Percentiles rank a stretch among this genome's conserved stretches.
phyloP scores from a whole-genome alignment of 495 filamentous ascomycete species.

The Aspergillus taichungensis region DNA sequence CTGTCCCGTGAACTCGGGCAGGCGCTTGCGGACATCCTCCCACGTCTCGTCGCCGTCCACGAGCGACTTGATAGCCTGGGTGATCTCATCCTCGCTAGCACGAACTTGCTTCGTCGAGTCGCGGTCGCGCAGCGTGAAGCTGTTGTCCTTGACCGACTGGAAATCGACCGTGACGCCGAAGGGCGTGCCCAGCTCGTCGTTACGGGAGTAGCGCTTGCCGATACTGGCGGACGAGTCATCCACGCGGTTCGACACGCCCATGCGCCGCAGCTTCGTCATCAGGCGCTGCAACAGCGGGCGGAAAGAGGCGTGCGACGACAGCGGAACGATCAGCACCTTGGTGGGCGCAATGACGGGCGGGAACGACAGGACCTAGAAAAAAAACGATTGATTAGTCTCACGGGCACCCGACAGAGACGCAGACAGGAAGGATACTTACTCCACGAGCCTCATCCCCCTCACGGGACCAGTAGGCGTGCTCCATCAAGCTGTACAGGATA shows the following conservation, averaged over 20 bases:
- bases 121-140: slow-evolving; percentile 59
- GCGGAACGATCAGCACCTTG: slow-evolving; percentile 60
- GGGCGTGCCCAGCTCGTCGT: slow-evolving; percentile 60
- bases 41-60: slow-evolving; percentile 57
- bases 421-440: slow-evolving; percentile 32
- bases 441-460: slow-evolving; percentile 54
- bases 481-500: slow-evolving; percentile 68
- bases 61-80: slow-evolving; percentile 50
- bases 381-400: slow-evolving; percentile 2
- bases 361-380: slow-evolving; percentile 53
- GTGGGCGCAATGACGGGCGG: slow-evolving; percentile 57
- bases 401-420: background rate
- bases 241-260: slow-evolving; percentile 54
- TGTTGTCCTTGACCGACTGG: slow-evolving; percentile 58
- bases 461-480: slow-evolving; percentile 72
- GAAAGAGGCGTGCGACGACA: slow-evolving; percentile 52
- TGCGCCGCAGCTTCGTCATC: slow-evolving; percentile 42
- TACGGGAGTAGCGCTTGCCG: slow-evolving; percentile 58
- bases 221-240: slow-evolving; percentile 61
- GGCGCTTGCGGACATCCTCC: slow-evolving; percentile 49
- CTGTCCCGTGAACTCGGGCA: slow-evolving; percentile 62
- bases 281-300: slow-evolving; percentile 44
- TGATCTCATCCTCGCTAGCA: slow-evolving; percentile 55
- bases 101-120: slow-evolving; percentile 62
- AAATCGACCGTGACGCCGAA: slow-evolving; percentile 64